Conservation (phyloP, 139 green algal genomes). For the Pseudopediastrum boryanum region DNA sequence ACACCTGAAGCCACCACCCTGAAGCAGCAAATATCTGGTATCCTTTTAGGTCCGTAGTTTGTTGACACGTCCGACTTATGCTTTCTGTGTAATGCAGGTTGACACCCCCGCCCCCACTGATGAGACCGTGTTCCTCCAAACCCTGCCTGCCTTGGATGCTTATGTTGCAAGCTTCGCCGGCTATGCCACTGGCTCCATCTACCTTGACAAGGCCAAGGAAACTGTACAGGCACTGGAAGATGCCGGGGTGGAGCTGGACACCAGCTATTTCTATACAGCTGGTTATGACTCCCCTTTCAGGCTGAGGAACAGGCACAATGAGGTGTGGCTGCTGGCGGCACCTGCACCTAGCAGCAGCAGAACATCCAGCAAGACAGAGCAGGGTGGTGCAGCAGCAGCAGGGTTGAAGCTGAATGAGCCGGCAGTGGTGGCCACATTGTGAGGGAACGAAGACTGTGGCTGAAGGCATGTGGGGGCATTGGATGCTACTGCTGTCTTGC, state of each 20-base stretch:
- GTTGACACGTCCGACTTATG: too few species aligned
- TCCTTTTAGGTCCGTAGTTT: too few species aligned
- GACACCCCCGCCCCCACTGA: slow-evolving; percentile 56
- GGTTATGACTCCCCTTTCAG: slow-evolving; percentile 63
- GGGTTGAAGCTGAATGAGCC: neutral
- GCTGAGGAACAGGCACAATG: slow-evolving; percentile 54
- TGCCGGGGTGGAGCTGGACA: neutral
- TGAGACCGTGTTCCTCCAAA: slow-evolving; percentile 53
- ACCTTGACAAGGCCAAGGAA: slow-evolving; percentile 42
- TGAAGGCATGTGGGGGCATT: neutral
- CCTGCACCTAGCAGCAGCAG: neutral
- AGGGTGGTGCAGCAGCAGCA: too few species aligned
- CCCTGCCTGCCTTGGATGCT: slow-evolving; percentile 27
- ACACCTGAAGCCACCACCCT: too few species aligned
- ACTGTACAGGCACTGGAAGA: slow-evolving; percentile 21
- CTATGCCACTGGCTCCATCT: slow-evolving; percentile 49
- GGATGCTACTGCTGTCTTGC: neutral
- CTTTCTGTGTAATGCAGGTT: slow-evolving; percentile 36
- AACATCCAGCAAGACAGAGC: too few species aligned
- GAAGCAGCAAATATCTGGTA: too few species aligned
- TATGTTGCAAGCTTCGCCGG: slow-evolving; percentile 69
- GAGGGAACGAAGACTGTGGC: neutral
- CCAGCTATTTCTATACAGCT: slow-evolving; percentile 43
- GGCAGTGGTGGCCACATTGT: neutral
- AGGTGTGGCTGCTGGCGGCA: slow-evolving; percentile 48